phyloP scores from a whole-genome alignment of 768 basidiomycete species.

The Candolleomyces efflorescens region DNA sequence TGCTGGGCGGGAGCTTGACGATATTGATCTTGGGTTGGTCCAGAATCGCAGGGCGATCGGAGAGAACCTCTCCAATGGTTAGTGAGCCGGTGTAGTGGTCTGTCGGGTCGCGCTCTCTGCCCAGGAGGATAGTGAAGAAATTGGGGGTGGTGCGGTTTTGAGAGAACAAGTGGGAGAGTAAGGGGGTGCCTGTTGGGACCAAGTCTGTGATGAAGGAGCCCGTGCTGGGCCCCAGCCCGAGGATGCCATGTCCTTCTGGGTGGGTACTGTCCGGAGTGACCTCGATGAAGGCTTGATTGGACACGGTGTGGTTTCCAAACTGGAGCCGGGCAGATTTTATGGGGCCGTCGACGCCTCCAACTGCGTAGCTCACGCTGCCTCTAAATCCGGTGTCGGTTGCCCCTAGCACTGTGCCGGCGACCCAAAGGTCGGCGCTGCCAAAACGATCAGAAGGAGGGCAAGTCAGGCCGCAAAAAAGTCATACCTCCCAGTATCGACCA shows the following conservation, averaged over 20 bases:
- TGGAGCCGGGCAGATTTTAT: constrained; percentile 40
- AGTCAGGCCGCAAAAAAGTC: background rate
- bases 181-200: constrained; percentile 41
- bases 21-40: constrained; percentile 51
- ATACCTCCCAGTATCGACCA: constrained; percentile 48
- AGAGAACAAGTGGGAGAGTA: constrained; percentile 62
- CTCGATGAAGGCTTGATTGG: constrained; percentile 46
- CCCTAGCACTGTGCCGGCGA: constrained; percentile 39
- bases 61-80: constrained; percentile 55
- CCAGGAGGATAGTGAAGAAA: constrained; percentile 59
- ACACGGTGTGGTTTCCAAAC: constrained; percentile 40
- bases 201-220: constrained; percentile 43
- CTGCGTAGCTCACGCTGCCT: constrained; percentile 47
- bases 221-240: constrained; percentile 55
- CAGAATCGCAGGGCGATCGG: constrained; percentile 44
- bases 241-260: constrained; percentile 26
- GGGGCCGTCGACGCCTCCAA: constrained; percentile 44
- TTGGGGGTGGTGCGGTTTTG: constrained; percentile 56
- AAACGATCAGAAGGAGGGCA: background rate
- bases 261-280: constrained; percentile 27
- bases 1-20: constrained; percentile 25
- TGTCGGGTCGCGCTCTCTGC: constrained; percentile 49
- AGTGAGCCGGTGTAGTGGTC: constrained; percentile 55
- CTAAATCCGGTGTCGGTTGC: constrained; percentile 34
- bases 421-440: constrained; percentile 63